Percentiles rank a stretch among this genome's conserved stretches.
Evolutionary conservation across 2,329 filamentous ascomycete species (phyloP).

Genomic region (Pyrenophora seminiperda): DNA sequence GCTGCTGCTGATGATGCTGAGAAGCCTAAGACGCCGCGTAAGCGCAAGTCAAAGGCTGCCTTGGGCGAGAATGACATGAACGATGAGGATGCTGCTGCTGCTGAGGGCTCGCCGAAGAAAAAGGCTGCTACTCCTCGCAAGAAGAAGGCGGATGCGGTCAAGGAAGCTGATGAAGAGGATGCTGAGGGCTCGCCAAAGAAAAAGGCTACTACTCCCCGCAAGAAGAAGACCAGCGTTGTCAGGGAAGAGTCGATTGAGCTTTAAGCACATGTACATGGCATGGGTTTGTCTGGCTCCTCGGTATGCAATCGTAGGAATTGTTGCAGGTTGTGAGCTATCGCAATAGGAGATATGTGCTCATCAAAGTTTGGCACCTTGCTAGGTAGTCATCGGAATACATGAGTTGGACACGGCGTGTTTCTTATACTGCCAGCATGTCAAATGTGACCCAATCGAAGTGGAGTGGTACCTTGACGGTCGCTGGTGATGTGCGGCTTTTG

Average conservation of each 20-base stretch:
- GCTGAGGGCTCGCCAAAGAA: slow-evolving; percentile 19
- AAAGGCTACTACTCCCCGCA: slow-evolving; percentile 16
- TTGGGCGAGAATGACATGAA: neutral
- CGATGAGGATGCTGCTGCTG: neutral
- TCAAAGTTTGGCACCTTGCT: neutral
- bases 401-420: no score
- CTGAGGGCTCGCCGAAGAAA: slow-evolving; percentile 21
- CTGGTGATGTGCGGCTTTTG: slow-evolving; percentile 12
- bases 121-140: slow-evolving; percentile 17
- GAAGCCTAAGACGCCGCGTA: slow-evolving; percentile 20
- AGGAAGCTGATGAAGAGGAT: slow-evolving; percentile 2
- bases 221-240: slow-evolving; percentile 15
- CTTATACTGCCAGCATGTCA: no score
- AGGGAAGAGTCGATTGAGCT: slow-evolving; percentile 6
- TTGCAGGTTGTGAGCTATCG: neutral
- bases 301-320: no score
- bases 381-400: no score
- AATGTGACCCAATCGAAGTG: neutral
- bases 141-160: slow-evolving; percentile 14
- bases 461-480: slow-evolving; percentile 5
- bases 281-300: no score
- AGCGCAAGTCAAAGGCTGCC: slow-evolving; percentile 24
- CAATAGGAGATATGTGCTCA: no score
- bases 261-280: neutral
- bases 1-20: slow-evolving; percentile 4